These are phyloP conservation scores for Porpolomopsis calyptriformis DNA, from an alignment of 768 basidiomycete species.

Conservation along the genomic window DNA sequence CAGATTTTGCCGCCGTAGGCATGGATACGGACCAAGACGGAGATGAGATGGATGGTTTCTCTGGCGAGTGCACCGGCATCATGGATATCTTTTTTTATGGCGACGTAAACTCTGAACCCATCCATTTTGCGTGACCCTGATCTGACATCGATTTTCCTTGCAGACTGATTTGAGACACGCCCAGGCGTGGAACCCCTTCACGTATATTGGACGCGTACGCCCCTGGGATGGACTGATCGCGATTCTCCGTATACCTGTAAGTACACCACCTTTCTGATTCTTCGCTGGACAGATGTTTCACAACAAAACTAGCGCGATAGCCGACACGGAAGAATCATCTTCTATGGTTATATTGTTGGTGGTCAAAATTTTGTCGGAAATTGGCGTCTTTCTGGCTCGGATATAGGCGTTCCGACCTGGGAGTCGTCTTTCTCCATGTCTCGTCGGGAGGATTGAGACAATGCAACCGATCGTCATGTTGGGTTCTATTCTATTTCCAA, in stretches of 20 bases:
- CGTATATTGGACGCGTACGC: slow-evolving; percentile 43
- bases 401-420: slow-evolving; percentile 38
- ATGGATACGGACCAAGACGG: slow-evolving; percentile 18
- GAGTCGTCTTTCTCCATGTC: slow-evolving; percentile 61
- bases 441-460: slow-evolving; percentile 25
- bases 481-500: slow-evolving; percentile 2
- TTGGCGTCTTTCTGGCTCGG: slow-evolving; percentile 46
- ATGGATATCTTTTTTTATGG: slow-evolving; percentile 54
- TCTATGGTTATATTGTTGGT: slow-evolving; percentile 63
- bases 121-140: not conserved
- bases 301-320: slow-evolving; percentile 12
- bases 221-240: slow-evolving; percentile 52
- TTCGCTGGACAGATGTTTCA: not conserved
- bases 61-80: slow-evolving; percentile 39
- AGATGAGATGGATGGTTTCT: slow-evolving; percentile 10
- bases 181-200: slow-evolving; percentile 38
- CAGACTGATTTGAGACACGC: slow-evolving; percentile 42
- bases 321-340: slow-evolving; percentile 31
- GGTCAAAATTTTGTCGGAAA: slow-evolving; percentile 60
- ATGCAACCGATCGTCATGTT: not conserved
- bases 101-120: slow-evolving; percentile 27
- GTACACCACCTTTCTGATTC: slow-evolving; percentile 12
- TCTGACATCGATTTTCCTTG: not conserved
- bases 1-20: slow-evolving; percentile 15
- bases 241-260: slow-evolving; percentile 33